phyloP scores from a whole-genome alignment of 345 rosid species.

The Sisymbrium altissimum region DNA sequence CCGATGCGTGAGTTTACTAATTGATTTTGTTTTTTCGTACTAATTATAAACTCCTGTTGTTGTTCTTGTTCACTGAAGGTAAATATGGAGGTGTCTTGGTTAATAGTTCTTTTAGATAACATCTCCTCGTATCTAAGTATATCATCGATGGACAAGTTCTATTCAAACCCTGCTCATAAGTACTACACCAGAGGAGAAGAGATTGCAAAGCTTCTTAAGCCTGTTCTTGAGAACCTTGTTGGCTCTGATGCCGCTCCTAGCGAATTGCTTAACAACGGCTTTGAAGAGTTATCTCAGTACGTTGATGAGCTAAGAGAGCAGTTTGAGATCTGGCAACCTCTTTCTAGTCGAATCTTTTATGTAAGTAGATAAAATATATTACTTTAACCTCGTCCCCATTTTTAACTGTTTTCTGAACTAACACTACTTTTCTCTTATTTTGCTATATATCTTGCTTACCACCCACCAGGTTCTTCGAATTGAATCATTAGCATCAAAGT shows the following conservation, averaged over 20 bases:
- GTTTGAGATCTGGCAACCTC: slow-evolving; percentile 64
- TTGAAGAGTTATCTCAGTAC: slow-evolving; percentile 63
- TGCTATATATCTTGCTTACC: slow-evolving; percentile 8
- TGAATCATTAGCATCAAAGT: slow-evolving; percentile 61
- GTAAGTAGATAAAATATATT: slow-evolving; percentile 44
- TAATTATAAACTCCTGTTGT: neutral
- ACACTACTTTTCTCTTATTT: neutral
- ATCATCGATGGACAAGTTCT: slow-evolving; percentile 48
- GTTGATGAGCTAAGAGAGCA: slow-evolving; percentile 58
- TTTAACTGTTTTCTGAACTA: neutral
- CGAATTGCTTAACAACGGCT: slow-evolving; percentile 55
- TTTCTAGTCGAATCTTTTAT: slow-evolving; percentile 70
- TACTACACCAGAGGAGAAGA: slow-evolving; percentile 66
- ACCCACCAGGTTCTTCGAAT: slow-evolving; percentile 58
- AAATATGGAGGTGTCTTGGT: slow-evolving; percentile 68
- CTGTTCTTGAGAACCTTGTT: slow-evolving; percentile 62
- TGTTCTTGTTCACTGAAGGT: slow-evolving; percentile 39
- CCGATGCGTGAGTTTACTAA: neutral
- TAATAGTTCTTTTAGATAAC: slow-evolving; percentile 60
- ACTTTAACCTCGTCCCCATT: neutral
- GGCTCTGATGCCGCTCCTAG: slow-evolving; percentile 56
- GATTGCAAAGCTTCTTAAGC: slow-evolving; percentile 68
- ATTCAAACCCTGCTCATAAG: slow-evolving; percentile 57
- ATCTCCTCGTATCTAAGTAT: slow-evolving; percentile 53
- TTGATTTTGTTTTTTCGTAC: neutral